Percentiles rank a stretch among this genome's conserved stretches.
These are phyloP conservation scores for Tephrocybe sp. DNA, from an alignment of 768 basidiomycete genomes.

Conservation along the genomic window DNA sequence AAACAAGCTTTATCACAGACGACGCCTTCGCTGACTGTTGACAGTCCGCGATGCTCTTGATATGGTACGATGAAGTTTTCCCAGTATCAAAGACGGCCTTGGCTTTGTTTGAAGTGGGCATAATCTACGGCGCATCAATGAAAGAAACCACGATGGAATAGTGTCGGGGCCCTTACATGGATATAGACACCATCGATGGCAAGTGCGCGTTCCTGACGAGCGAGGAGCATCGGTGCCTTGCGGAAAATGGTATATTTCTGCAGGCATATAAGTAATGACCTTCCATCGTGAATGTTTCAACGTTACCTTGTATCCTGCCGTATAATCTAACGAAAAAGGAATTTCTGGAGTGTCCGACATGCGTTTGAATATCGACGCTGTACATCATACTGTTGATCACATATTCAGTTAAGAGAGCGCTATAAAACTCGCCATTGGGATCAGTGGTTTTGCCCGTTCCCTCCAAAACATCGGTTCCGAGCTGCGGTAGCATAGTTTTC, in stretches of 20 bases:
- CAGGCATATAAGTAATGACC: background rate
- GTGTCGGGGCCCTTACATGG: constrained; percentile 49
- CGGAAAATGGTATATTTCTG: constrained; percentile 92
- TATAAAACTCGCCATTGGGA: constrained; percentile 71
- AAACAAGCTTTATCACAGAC: constrained; percentile 84
- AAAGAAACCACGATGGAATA: background rate
- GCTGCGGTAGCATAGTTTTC: constrained; percentile 67
- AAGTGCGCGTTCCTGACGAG: constrained; percentile 84
- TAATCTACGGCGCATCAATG: constrained; percentile 55
- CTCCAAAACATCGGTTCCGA: constrained; percentile 68
- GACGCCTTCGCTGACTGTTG: constrained; percentile 81
- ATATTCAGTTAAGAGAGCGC: too few species aligned
- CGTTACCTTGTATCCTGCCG: constrained; percentile 79
- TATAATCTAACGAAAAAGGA: constrained; percentile 67
- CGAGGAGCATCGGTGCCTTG: constrained; percentile 92
- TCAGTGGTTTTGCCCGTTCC: constrained; percentile 75
- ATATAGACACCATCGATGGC: constrained; percentile 96
- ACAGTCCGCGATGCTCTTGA: constrained; percentile 81
- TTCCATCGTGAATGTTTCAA: too few species aligned
- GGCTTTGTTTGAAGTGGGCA: constrained; percentile 77
- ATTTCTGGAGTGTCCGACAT: constrained; percentile 72
- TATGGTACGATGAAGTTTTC: constrained; percentile 90
- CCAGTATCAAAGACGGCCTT: constrained; percentile 83
- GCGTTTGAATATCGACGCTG: constrained; percentile 92
- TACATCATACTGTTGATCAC: background rate